Evolutionary conservation across 2,329 filamentous ascomycete genomes (phyloP).

Genomic region (Scedosporium aurantiacum): DNA sequence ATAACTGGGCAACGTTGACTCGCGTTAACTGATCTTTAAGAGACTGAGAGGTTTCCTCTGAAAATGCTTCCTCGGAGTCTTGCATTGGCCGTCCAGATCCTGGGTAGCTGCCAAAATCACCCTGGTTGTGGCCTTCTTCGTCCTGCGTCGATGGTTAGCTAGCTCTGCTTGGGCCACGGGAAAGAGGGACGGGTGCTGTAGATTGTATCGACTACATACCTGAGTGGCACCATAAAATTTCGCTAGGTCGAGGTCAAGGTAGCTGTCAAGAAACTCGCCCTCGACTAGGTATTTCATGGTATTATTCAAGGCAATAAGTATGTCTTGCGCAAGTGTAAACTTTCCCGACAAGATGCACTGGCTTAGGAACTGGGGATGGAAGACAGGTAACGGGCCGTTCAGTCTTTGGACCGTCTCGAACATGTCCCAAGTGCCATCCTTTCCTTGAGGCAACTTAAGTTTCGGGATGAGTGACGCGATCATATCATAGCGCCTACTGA

Average conservation of each 20-base stretch:
- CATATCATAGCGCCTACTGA: conserved; percentile 62
- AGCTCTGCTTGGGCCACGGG: not conserved
- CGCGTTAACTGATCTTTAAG: conserved; percentile 70
- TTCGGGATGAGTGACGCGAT: conserved; percentile 47
- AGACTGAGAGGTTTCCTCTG: conserved; percentile 55
- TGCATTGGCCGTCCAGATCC: conserved; percentile 21
- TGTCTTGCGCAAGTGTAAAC: conserved; percentile 54
- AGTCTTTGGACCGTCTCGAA: conserved; percentile 74
- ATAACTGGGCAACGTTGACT: conserved; percentile 67
- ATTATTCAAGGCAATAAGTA: conserved; percentile 62
- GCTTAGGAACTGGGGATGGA: conserved; percentile 82
- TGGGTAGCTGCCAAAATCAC: conserved; percentile 6
- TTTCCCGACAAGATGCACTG: conserved; percentile 82
- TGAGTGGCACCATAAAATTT: conserved; percentile 40
- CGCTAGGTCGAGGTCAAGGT: conserved; percentile 55
- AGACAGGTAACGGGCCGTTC: conserved; percentile 79
- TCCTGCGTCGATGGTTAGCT: conserved; percentile 14
- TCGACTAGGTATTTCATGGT: conserved; percentile 74
- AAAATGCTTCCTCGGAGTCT: conserved; percentile 47
- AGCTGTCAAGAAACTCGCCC: conserved; percentile 69
- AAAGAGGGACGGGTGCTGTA: not conserved
- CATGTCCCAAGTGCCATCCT: conserved; percentile 50
- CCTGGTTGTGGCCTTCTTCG: conserved; percentile 16
- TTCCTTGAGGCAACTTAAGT: conserved; percentile 34
- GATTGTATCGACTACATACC: conserved; percentile 9